A percentile compares a stretch with the other conserved stretches of the same genome.
Conservation (phyloP, 371 early-diverging fungal genomes). For the Nosema muscidifuracis region DNA sequence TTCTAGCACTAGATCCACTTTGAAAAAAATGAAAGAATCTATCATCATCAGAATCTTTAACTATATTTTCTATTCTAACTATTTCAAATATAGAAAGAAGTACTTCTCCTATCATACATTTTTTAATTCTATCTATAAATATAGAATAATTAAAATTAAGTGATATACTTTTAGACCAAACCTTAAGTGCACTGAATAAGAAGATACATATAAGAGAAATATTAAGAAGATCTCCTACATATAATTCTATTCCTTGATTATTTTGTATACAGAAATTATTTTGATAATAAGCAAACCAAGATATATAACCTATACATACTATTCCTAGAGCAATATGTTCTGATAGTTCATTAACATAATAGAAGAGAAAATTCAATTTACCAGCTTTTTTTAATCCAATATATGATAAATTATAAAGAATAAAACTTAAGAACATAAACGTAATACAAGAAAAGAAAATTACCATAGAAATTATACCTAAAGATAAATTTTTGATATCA, state of each 20-base stretch:
- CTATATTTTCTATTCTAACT: slow-evolving; percentile 16
- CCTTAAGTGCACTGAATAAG: slow-evolving; percentile 20
- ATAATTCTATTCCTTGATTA: slow-evolving; percentile 23
- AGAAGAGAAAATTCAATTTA: slow-evolving; percentile 22
- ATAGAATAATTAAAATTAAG: slow-evolving; percentile 60
- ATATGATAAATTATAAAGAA: slow-evolving; percentile 17
- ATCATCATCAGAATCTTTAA: slow-evolving; percentile 18
- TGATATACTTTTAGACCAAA: slow-evolving; percentile 44
- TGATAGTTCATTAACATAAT: slow-evolving; percentile 44
- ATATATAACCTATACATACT: neutral
- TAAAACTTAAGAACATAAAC: slow-evolving; percentile 14
- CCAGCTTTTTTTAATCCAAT: slow-evolving; percentile 19
- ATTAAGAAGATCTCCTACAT: slow-evolving; percentile 18
- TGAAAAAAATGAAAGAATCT: neutral
- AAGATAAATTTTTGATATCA: neutral
- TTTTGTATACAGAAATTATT: slow-evolving; percentile 20
- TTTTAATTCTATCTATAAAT: slow-evolving; percentile 56
- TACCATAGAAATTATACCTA: neutral
- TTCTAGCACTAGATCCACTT: slow-evolving; percentile 18
- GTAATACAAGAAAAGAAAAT: neutral
- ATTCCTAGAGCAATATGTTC: slow-evolving; percentile 34
- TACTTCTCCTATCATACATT: slow-evolving; percentile 52
- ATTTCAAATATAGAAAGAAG: slow-evolving; percentile 47
- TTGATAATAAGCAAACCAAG: neutral
- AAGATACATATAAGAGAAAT: slow-evolving; percentile 15